A percentile compares a stretch with the other conserved stretches of the same genome.
Evolutionary conservation across 1,284 basidiomycete genomes (phyloP).

Genomic region (Moesziomyces sp.): DNA sequence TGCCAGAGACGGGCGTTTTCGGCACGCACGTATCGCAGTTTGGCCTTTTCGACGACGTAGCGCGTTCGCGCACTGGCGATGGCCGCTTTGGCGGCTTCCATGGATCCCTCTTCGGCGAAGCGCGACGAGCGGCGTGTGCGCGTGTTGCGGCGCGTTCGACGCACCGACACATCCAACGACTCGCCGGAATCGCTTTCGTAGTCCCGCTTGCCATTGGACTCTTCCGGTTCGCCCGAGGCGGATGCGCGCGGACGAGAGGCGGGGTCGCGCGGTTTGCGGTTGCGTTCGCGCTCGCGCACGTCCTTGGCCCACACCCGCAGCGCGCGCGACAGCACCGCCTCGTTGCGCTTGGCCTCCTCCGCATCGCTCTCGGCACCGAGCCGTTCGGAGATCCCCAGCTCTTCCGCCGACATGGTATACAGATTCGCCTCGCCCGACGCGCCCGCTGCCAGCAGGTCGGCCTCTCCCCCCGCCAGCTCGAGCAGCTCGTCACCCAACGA

Average conservation of each 20-base stretch:
- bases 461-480: conserved; percentile 49
- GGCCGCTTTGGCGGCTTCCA: conserved; percentile 26
- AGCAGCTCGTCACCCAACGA: conserved; percentile 52
- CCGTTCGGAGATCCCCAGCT: conserved; percentile 45
- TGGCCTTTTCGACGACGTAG: conserved; percentile 64
- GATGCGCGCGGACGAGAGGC: neutral
- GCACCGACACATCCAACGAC: conserved; percentile 16
- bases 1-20: conserved; percentile 49
- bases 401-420: conserved; percentile 47
- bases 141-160: conserved; percentile 10
- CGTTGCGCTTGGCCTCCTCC: conserved; percentile 31
- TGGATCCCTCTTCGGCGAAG: conserved; percentile 8
- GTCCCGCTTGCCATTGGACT: conserved; percentile 19
- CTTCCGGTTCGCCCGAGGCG: conserved; percentile 4
- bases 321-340: conserved; percentile 32
- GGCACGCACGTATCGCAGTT: conserved; percentile 32
- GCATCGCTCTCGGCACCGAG: conserved; percentile 20
- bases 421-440: conserved; percentile 19
- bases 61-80: conserved; percentile 36
- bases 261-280: conserved; percentile 28
- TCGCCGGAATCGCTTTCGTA: conserved; percentile 45
- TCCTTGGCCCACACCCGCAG: conserved; percentile 40
- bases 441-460: conserved; percentile 10
- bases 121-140: conserved; percentile 31
- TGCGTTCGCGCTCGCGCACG: conserved; percentile 39